Conservation (phyloP, 2,329 filamentous ascomycete species). For the Didymella segeticola region DNA sequence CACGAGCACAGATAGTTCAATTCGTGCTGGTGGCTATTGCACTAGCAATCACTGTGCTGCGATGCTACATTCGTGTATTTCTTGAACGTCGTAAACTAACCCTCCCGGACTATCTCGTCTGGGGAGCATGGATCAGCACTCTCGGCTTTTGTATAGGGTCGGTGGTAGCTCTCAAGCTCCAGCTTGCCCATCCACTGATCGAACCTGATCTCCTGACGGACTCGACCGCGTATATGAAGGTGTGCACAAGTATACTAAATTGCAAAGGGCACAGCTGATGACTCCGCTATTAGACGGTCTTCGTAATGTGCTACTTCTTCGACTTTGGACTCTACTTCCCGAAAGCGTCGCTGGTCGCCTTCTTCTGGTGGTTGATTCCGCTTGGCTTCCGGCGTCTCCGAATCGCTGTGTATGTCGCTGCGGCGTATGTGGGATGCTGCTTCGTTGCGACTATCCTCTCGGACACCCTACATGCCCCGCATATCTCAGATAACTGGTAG, state of each 20-base stretch:
- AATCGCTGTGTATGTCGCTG: conserved; percentile 20
- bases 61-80: conserved; percentile 26
- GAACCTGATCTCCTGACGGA: conserved; percentile 24
- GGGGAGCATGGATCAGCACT: conserved; percentile 28
- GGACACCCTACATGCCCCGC: conserved; percentile 19
- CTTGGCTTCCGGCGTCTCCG: conserved; percentile 26
- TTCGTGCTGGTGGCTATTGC: conserved; percentile 24
- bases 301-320: conserved; percentile 28
- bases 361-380: conserved; percentile 37
- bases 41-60: conserved; percentile 21
- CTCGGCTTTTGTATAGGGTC: conserved; percentile 29
- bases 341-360: conserved; percentile 28
- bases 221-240: conserved; percentile 26
- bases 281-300: conserved; percentile 23
- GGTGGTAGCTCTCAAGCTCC: conserved; percentile 22
- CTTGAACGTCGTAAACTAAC: conserved; percentile 25
- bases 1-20: conserved; percentile 19
- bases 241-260: background rate
- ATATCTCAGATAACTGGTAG: conserved; percentile 31
- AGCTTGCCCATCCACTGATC: conserved; percentile 23
- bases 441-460: conserved; percentile 25
- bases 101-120: conserved; percentile 28
- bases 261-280: background rate
- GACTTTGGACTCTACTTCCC: conserved; percentile 32
- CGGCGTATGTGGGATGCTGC: conserved; percentile 12